A percentile compares a stretch with the other conserved stretches of the same genome.
Evolutionary conservation across 495 filamentous ascomycete species (phyloP).

Genomic region (Friedmanniomyces simplex): DNA sequence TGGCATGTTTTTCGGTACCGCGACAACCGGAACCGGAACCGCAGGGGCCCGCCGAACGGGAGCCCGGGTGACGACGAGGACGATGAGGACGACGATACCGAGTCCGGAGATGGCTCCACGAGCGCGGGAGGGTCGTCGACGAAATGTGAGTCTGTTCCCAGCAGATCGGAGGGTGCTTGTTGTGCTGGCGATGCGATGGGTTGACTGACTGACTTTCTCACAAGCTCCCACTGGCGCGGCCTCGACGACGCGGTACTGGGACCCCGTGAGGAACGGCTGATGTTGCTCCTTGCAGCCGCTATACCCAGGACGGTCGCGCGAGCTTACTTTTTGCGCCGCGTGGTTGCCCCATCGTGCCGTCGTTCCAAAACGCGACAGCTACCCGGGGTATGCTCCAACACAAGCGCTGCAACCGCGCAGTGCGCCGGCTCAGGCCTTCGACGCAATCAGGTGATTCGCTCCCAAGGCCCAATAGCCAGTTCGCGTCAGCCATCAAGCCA

Average conservation of each 20-base stretch:
- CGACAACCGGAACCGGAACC: slow-evolving; percentile 26
- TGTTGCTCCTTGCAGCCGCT: not conserved
- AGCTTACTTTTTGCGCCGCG: too few relatives aligned
- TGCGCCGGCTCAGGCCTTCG: too few relatives aligned
- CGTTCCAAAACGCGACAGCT: too few relatives aligned
- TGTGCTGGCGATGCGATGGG: not conserved
- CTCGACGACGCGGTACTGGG: not conserved
- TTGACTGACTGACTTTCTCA: not conserved
- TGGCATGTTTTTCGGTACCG: slow-evolving; percentile 36
- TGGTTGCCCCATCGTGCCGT: too few relatives aligned
- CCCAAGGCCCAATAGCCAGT: too few relatives aligned
- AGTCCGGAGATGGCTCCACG: not conserved
- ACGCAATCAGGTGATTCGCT: too few relatives aligned
- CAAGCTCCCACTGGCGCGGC: not conserved
- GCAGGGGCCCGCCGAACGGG: not conserved
- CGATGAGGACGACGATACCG: slow-evolving; percentile 3
- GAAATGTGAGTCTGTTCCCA: slow-evolving; percentile 1
- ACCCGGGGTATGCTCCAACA: too few relatives aligned
- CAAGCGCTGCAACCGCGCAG: too few relatives aligned
- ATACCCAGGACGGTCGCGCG: too few relatives aligned
- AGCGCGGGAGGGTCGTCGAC: not conserved
- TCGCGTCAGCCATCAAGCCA: too few relatives aligned
- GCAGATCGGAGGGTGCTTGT: not conserved
- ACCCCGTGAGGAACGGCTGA: slow-evolving; percentile 7
- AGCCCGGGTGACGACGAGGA: not conserved